Conservation (phyloP, 441 rosid genomes). For the Pelargonium citronellum region DNA sequence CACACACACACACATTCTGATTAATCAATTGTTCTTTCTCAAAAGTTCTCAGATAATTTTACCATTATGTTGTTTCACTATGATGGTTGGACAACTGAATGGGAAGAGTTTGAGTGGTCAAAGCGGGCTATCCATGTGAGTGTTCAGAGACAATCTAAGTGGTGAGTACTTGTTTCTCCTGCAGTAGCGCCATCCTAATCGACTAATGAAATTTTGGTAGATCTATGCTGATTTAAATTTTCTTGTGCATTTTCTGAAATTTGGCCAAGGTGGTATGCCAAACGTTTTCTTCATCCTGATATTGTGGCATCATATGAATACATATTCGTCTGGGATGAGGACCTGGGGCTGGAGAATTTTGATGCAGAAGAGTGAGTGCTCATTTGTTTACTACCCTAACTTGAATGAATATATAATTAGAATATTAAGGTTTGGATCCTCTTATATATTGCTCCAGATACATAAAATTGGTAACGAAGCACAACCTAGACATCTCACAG, state of each 20-base stretch:
- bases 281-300: slow-evolving; percentile 97
- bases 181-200: neutral
- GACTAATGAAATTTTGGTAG: neutral
- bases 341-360: neutral
- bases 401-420: neutral
- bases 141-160: slow-evolving; percentile 76
- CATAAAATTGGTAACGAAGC: neutral
- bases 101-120: slow-evolving; percentile 99
- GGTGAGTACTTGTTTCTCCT: slow-evolving; percentile 37
- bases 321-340: neutral
- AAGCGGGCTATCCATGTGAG: slow-evolving; percentile 88
- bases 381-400: neutral
- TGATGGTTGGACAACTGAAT: slow-evolving; percentile 78
- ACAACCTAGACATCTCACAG: slow-evolving; percentile 1
- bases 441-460: neutral
- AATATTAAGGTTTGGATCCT: neutral
- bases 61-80: slow-evolving; percentile 88
- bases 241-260: slow-evolving; percentile 10
- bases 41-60: slow-evolving; percentile 84
- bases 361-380: slow-evolving; percentile 45
- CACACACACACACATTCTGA: neutral
- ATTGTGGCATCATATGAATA: slow-evolving; percentile 77
- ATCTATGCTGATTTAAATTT: neutral
- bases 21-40: slow-evolving; percentile 13
- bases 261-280: slow-evolving; percentile 88